Evolutionary conservation across 129 eudicot species (phyloP).

Genomic region (Dittrichia graveolens): DNA sequence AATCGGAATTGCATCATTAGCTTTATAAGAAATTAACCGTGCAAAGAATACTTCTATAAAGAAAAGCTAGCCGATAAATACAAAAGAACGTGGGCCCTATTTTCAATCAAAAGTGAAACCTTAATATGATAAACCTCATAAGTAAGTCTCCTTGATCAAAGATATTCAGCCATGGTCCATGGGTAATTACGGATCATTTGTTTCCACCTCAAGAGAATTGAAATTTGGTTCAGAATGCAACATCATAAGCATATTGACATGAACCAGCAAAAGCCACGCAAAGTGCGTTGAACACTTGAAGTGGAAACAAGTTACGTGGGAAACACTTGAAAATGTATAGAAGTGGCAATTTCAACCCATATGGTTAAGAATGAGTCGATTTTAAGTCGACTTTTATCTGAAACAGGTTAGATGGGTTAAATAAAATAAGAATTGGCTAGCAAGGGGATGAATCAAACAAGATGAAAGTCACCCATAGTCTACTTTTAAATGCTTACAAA

Average conservation of each 20-base stretch:
- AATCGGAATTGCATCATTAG: too few species aligned
- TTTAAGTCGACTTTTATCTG: neutral
- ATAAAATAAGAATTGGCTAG: neutral
- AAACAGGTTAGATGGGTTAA: constrained; percentile 9
- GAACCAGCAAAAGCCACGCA: constrained; percentile 6
- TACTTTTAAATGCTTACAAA: neutral
- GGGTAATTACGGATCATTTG: too few species aligned
- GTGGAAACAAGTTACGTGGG: constrained; percentile 21
- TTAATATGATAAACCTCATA: too few species aligned
- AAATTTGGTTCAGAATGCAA: too few species aligned
- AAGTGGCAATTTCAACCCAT: constrained; percentile 5
- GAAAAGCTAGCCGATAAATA: too few species aligned
- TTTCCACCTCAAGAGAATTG: too few species aligned
- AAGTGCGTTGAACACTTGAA: neutral
- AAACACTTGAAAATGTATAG: neutral
- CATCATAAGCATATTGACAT: constrained; percentile 8
- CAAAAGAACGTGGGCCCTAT: too few species aligned
- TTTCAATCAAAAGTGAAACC: too few species aligned
- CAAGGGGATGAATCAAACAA: neutral
- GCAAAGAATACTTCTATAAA: too few species aligned
- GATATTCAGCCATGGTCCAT: too few species aligned
- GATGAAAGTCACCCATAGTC: neutral
- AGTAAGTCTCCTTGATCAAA: too few species aligned
- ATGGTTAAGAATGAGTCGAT: neutral
- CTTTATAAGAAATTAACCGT: too few species aligned